Evolutionary conservation across 805 yeast species (phyloP).

Genomic region (Cyberlindnera mycetangii): DNA sequence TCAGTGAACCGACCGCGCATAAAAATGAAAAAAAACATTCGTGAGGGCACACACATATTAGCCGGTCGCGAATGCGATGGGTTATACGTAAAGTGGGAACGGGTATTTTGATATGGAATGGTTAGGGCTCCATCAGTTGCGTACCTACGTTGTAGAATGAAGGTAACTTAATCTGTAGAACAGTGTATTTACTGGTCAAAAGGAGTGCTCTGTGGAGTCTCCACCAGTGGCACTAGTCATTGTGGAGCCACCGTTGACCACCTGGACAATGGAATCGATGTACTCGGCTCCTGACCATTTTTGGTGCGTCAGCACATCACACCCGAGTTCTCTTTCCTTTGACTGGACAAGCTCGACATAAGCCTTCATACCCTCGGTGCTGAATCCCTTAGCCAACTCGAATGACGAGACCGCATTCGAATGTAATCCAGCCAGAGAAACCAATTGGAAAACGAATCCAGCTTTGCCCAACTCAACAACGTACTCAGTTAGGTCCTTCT

Average conservation of each 20-base stretch:
- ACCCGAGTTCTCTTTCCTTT: constrained; percentile 40
- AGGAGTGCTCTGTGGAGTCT: constrained; percentile 16
- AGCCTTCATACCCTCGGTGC: constrained; percentile 55
- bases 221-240: constrained; percentile 19
- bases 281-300: constrained; percentile 64
- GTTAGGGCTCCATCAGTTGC: too few relatives aligned
- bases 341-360: constrained; percentile 52
- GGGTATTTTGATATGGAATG: too few relatives aligned
- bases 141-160: too few relatives aligned
- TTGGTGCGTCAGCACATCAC: constrained; percentile 58
- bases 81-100: too few relatives aligned
- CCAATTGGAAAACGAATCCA: constrained; percentile 58
- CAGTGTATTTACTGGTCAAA: too few relatives aligned
- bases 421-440: constrained; percentile 60
- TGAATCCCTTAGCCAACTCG: constrained; percentile 47
- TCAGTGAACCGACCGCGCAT: too few relatives aligned
- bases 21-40: too few relatives aligned
- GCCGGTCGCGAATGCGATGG: too few relatives aligned
- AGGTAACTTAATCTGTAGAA: too few relatives aligned
- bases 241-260: constrained; percentile 17
- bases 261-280: constrained; percentile 33
- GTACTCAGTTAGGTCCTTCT: constrained; percentile 43
- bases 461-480: constrained; percentile 52
- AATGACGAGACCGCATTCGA: constrained; percentile 49
- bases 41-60: too few relatives aligned